Evolutionary conservation across 305 asterid species (phyloP), one percentile per base, ranked within the genome.

Genomic region (Rubia balearica): DNA sequence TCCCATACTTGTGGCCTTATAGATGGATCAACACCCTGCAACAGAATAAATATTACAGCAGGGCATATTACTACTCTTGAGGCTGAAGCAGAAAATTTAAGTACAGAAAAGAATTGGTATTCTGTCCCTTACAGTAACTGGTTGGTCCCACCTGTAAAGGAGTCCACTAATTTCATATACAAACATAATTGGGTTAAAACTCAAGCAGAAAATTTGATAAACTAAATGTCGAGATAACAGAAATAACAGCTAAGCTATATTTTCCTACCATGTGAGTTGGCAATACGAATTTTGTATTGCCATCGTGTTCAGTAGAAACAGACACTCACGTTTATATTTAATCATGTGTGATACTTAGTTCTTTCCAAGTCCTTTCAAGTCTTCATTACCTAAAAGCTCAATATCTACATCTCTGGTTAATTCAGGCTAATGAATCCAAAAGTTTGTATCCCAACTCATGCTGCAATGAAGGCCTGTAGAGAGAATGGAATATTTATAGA

Each of bases 1-100:
- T 94, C 97, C 98, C 97, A 94, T 59, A 94, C 99, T 84, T 91
- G 95, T 70, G 96, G 85, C 81, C 99, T 86, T 76, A 94, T 94
- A 73, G 96, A 83, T 75, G 98, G 96, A 83, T 94, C 99, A 62
- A 94, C 90, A 68, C 99, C 98, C 99, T 94, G 82, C 36, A 68
- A 81, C 45, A 81, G 74, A 76, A 75, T 78, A 38, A 76, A 68
- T 27, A 70, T 65, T 64, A 49, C 71, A 22, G 49, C 60, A 55
- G 13, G 45, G 11, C 48, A 68, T 6, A 21, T 24, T 57, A 43
- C 41, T 45, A 17, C 22, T 38, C 68, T 2, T 9, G 21, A 38
- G 1, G 11, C 19, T 27, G 1, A 70, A 42, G 22, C 41, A 73
- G 17, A 56, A 42, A 3, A 43, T 17, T 12, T 66, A 33, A 30